phyloP scores from a whole-genome alignment of 2,329 filamentous ascomycete species.

The Coniosporium tulheliwenetii region DNA sequence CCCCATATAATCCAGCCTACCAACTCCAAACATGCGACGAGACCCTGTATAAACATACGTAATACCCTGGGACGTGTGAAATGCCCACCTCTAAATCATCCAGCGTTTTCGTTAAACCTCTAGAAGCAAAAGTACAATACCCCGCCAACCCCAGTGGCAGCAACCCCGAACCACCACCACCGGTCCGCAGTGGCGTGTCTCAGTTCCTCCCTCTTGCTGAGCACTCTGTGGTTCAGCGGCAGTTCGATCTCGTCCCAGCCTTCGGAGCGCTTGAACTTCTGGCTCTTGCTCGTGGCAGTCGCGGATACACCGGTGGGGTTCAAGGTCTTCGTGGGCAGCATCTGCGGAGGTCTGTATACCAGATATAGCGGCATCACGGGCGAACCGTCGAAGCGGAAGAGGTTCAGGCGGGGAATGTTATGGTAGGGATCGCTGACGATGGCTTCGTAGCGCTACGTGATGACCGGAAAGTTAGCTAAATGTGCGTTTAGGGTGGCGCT shows the following conservation, averaged over 20 bases:
- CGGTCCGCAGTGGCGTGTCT: conserved; percentile 24
- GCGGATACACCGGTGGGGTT: conserved; percentile 33
- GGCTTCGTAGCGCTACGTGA: conserved; percentile 24
- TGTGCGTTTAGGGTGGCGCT: not conserved
- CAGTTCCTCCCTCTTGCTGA: conserved; percentile 16
- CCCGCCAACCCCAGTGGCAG: conserved; percentile 30
- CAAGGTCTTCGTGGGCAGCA: conserved; percentile 53
- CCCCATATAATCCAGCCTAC: not conserved
- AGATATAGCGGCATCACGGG: conserved; percentile 55
- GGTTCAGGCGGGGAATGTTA: conserved; percentile 45
- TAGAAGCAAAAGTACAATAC: conserved; percentile 30
- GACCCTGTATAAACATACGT: not conserved
- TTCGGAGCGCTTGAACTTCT: conserved; percentile 11
- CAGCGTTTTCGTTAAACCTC: not conserved
- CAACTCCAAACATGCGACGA: not conserved
- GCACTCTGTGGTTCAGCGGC: conserved; percentile 23
- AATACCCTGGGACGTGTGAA: not conserved
- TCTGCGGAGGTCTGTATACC: conserved; percentile 44
- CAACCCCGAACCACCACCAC: conserved; percentile 35
- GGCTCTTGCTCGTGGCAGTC: conserved; percentile 17
- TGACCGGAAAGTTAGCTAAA: too few species aligned
- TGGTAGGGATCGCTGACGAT: conserved; percentile 42
- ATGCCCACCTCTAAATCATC: not conserved
- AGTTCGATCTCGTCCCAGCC: conserved; percentile 14
- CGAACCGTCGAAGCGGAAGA: conserved; percentile 47